These are phyloP conservation scores for Panaeolus cyanescens DNA, from an alignment of 768 basidiomycete genomes.

Conservation along the genomic window DNA sequence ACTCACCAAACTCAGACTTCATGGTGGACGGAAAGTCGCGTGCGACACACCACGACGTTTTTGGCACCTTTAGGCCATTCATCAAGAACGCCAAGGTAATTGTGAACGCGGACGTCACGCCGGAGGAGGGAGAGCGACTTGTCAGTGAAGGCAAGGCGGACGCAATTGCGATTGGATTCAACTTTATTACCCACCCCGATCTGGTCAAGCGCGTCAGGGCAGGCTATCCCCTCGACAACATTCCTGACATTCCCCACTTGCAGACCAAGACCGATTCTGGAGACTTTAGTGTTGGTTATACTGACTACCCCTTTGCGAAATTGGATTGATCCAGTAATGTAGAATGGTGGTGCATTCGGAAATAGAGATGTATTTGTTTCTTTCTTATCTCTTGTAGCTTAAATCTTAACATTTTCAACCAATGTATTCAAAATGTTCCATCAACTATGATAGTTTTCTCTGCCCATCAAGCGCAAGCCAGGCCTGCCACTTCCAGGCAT, in stretches of 20 bases:
- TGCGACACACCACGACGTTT: constrained; percentile 39
- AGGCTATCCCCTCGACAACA: constrained; percentile 36
- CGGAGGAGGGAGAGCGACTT: constrained; percentile 38
- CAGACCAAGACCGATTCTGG: constrained; percentile 24
- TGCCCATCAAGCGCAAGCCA: too few relatives aligned
- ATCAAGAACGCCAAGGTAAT: constrained; percentile 39
- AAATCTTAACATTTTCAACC: too few relatives aligned
- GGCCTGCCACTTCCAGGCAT: too few relatives aligned
- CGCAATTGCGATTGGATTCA: constrained; percentile 37
- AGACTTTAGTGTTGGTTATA: constrained; percentile 33
- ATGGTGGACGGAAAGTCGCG: constrained; percentile 34
- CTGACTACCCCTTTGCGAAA: constrained; percentile 35
- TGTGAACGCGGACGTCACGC: constrained; percentile 37
- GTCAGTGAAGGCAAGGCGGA: constrained; percentile 35
- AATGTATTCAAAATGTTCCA: too few relatives aligned
- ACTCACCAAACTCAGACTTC: constrained; percentile 21
- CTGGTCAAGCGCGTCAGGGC: constrained; percentile 36
- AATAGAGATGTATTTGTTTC: too few relatives aligned
- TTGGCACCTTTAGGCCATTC: constrained; percentile 34
- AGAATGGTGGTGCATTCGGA: too few relatives aligned
- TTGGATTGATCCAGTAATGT: too few relatives aligned
- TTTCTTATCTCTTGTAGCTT: too few relatives aligned
- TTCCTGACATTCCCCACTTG: constrained; percentile 27
- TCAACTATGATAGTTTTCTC: too few relatives aligned
- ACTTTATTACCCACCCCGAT: constrained; percentile 43